Base-by-base conservation (phyloP, 257 asterid species). In the Verbascum thapsus region DNA sequence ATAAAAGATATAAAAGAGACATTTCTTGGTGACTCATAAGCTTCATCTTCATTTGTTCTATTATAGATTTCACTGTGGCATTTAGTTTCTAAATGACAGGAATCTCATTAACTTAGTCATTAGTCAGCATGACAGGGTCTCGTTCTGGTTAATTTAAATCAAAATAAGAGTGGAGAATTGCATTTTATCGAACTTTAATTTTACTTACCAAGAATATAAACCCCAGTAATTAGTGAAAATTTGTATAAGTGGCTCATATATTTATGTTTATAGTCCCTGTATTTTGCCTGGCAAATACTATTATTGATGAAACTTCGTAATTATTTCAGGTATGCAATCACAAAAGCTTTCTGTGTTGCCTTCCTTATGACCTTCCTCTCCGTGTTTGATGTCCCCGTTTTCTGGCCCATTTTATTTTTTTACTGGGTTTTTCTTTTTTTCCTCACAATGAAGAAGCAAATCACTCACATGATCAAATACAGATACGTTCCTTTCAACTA, bases 371-470 rank as follows among this genome's bases (percentile, higher is more conserved):
- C 96, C 66, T 79, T 81, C 82, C 73, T 91, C 56, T 88, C 96
- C 35, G 51, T 86, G 35, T 88, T 91, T 12, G 98, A 91, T 58
- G 95, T 91, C 64, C 96, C 96, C 0, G 98, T 88, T 41, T 91
- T 82, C 78, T 91, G 98, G 98, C 98, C 98, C 23, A 88, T 86
- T 66, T 61, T 91, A 10, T 74, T 91, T 74, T 81, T 71, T 71
- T 88, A 88, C 85, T 86, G 96, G 96, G 20, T 80, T 66, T 91
- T 91, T 18, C 85, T 91, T 37, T 81, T 91, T 58, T 76, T 84
- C 67, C 95, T 91, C 20, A 88, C 98, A n/a, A 88, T 80, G 88
- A 86, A 89, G 81, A 83, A 95, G 67, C 95, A 79, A 65, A 88
- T 86, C 57, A 78, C 86, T 53, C 98, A 91, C 83, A 91, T 91